Evolutionary conservation across 1,139 yeast genomes (phyloP), one percentile per base, ranked within the genome.

Genomic region (Yamadazyma pseudoaaseri): DNA sequence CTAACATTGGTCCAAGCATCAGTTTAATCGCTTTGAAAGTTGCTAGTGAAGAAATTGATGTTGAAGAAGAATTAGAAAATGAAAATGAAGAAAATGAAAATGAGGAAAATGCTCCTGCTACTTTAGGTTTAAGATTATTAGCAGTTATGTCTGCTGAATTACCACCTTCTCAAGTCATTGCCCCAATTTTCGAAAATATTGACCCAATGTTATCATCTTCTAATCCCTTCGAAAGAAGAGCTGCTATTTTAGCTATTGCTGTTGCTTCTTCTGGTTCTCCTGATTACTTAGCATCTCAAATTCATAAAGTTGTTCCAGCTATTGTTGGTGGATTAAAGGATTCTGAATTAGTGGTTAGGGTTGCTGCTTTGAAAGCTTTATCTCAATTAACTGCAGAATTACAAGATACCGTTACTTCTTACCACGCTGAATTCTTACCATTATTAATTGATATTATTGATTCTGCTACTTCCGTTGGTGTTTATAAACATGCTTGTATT

Each of bases 251-350:
- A 51, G 76, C 95, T 27, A 70, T 92, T 44, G 90, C 95, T 48
- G 87, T 81, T 38, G 80, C 94, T 34, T 85, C 86, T 33, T 78
- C 85, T 44, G 98, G 98, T 56, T 92, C 97, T 29, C 97, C 97
- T 44, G 98, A 92, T 56, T 90, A 73, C 61, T 76, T 86, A 50
- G 77, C 90, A 33, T 73, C 83, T 35, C 94, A 87, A 54, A 65
- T 90, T 43, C 74, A 76, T 43, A 81, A 81, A 54, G 68, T 92
- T 40, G 73, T 89, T 38, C 87, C 89, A 35, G 76, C 81, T 40
- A 65, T 92, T 37, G 72, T 86, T 37, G 65, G 71, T 35, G 97
- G 97, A 44, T 73, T 92, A 52, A 81, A 81, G 54, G 96, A 89
- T 56, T 45, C 76, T n/a, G 83, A 85, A 49, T 69, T 81, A 32